Evolutionary conservation across 108 stramenopile genomes (phyloP).

Genomic region (Mediolabrus comicus): DNA sequence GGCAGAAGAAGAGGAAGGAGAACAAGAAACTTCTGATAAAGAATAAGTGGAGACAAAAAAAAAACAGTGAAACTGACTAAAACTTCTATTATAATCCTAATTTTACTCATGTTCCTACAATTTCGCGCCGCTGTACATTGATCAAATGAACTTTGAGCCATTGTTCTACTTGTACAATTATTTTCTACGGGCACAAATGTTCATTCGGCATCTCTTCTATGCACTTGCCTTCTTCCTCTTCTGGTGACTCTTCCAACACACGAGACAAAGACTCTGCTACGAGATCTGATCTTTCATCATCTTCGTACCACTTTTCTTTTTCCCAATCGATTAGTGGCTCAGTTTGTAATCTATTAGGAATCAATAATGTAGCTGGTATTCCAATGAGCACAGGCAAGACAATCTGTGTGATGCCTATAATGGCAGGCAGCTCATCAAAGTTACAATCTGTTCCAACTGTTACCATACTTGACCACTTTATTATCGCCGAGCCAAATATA

Average conservation of each 20-base stretch:
- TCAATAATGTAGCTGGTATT: constrained; percentile 19
- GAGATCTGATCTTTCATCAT: not conserved
- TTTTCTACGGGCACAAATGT: not conserved
- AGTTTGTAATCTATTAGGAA: constrained; percentile 35
- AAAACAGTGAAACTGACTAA: too few species aligned
- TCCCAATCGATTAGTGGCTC: constrained; percentile 31
- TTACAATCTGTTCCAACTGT: constrained; percentile 45
- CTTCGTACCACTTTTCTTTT: constrained; percentile 27
- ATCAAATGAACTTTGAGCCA: too few species aligned
- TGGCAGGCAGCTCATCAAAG: constrained; percentile 27
- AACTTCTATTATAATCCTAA: too few species aligned
- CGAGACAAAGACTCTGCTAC: not conserved
- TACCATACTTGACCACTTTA: constrained; percentile 40
- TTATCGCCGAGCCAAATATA: constrained; percentile 37
- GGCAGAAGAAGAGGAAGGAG: constrained; percentile 1
- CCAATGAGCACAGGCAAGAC: constrained; percentile 22
- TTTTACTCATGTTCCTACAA: too few species aligned
- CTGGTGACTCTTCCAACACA: not conserved
- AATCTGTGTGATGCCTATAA: constrained; percentile 26
- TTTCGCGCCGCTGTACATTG: too few species aligned
- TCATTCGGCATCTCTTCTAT: not conserved
- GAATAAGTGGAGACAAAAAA: not conserved
- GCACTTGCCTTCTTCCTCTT: not conserved
- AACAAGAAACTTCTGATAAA: not conserved
- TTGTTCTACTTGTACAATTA: too few species aligned